Evolutionary conservation across 768 basidiomycete species (phyloP).

Genomic region (Paxillus involutus): DNA sequence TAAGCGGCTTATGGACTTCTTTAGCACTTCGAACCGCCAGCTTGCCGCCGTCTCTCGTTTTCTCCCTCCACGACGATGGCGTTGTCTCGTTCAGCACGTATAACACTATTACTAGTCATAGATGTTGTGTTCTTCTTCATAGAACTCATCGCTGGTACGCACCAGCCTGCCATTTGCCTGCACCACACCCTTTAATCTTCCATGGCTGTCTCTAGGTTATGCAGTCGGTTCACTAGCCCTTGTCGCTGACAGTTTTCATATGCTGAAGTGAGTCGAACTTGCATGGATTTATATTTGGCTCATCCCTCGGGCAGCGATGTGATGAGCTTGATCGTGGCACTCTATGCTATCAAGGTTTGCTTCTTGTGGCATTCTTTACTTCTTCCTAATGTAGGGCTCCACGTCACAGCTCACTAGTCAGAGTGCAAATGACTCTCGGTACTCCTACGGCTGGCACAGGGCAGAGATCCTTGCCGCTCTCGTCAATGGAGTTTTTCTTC

Average conservation of each 20-base stretch:
- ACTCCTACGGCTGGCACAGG: conserved; percentile 99
- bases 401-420: conserved; percentile 59
- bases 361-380: conserved; percentile 5
- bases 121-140: conserved; percentile 87
- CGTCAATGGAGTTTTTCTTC: conserved; percentile 94
- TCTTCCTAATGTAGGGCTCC: conserved; percentile 2
- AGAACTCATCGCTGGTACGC: conserved; percentile 76
- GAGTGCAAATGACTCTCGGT: conserved; percentile 63
- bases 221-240: conserved; percentile 94
- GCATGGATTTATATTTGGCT: conserved; percentile 3
- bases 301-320: conserved; percentile 70
- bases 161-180: conserved; percentile 10
- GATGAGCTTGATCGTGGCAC: conserved; percentile 90
- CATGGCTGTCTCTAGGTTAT: conserved; percentile 60
- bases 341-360: conserved; percentile 86
- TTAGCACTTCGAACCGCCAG: too few relatives aligned
- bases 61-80: conserved; percentile 22
- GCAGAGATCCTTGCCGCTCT: conserved; percentile 96
- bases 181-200: conserved; percentile 6
- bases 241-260: conserved; percentile 97
- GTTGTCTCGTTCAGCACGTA: conserved; percentile 69
- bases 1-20: conserved; percentile 5
- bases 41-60: background rate
- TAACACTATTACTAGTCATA: conserved; percentile 75
- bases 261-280: conserved; percentile 79